Evolutionary conservation across 352 stramenopile genomes (phyloP), one percentile per base, ranked within the genome.

Genomic region (Aphanomyces invadans): DNA sequence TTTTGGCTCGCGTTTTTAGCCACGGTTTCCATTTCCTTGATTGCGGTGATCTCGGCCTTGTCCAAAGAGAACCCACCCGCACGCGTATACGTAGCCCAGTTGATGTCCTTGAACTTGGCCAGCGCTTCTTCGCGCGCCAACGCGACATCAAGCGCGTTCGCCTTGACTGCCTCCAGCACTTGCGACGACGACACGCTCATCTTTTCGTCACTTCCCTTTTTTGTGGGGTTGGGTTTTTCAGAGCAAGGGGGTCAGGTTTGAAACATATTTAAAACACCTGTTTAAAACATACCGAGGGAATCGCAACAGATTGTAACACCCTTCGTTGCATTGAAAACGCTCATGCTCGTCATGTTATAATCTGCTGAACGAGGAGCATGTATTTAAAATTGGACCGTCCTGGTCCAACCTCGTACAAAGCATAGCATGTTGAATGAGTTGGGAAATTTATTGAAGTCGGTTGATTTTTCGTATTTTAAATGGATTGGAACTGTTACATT

Each of bases 91-190:
- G 83, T 92, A 57, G 80, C 83, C 86, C 86, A 95, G 71, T 95
- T 95, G 70, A 95, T 95, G 70, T 94, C 86, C 56, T 86, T 82
- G 74, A 95, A 95, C 69, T 84, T 85, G 66, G 89, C 76, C 53
- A 95, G 73, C 66, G 86, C 86, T 72, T 95, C 84, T 71, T 95
- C 86, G 23, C 86, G 73, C 25, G 82, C 81, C 12, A 92, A 68
- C 39, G 71, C 80, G 44, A 92, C 83, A 62, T 95, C 86, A 29
- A 94, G 74, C 57, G 78, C 74, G 23, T 74, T 75, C 42, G 59
- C 57, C 42, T 59, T 70, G 62, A 56, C 69, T 64, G 48, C 60
- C 23, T 49, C 60, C 12, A 57, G 49, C 4, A 28, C 49, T n/a
- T 29, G 25, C 23, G 21, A 28, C 2, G 46, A 31, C 49, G 49